Base-by-base conservation (phyloP, 495 filamentous ascomycete genomes). In the Penicillium canescens region DNA sequence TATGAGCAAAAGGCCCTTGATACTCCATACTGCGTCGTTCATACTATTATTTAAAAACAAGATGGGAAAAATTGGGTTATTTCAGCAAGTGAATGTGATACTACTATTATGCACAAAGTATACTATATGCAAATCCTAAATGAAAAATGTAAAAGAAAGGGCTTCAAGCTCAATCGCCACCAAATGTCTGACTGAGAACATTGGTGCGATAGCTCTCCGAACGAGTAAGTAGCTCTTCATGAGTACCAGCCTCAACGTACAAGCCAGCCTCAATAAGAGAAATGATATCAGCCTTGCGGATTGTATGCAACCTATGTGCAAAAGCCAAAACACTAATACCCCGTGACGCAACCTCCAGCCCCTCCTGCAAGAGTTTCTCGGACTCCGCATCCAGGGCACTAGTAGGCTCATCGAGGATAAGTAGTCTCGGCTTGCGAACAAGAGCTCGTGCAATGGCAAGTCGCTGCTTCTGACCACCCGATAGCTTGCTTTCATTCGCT, bases 371-470 rank as follows among this genome's bases (percentile, higher is more conserved):
- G 24, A 83, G 65, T 54, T 79, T 78, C 74, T 94, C 88, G 23
- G 80, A 82, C 66, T 88, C 81, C 3, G 84, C 82, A 57, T 92
- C 89, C 26, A 92, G 72, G 18, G 82, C 82, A 23, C 78, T 82
- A 4, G 89, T 92, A 3, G 88, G 85, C 70, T 94, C 90, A 58
- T 94, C 90, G 8, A 94, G 72, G 23, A 94, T 61, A 58, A 92
- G 65, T 43, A 92, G 70, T 11, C 75, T 68, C 3, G 90, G 88
- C 21, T 84, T 76, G 12, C 88, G 79, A 6, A 92, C 80, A 42
- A 91, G 68, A 3, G 88, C 88, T 23, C 90, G 69, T 4, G 89
- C 88, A 49, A 94, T 87, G 6, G 85, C 80, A 14, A 92, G 67
- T 4, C 88, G 78, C 67, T 92, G 90, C 59, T 82, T 83, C 69